A percentile compares a stretch with the other conserved stretches of the same genome.
Conservation (phyloP, 2,329 filamentous ascomycete species). For the Exophiala spinifera region DNA sequence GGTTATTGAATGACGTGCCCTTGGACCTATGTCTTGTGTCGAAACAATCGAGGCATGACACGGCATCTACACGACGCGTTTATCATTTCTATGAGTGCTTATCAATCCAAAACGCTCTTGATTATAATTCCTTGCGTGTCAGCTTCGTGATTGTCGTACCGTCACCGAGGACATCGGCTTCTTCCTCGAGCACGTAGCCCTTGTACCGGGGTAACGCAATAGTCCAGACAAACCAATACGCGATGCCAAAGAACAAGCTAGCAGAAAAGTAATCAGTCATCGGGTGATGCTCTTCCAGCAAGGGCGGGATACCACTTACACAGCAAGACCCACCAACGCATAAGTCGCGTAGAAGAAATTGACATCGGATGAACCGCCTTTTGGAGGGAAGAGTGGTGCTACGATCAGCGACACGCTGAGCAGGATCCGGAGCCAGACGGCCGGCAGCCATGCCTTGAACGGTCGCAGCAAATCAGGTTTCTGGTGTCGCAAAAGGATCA, state of each 20-base stretch:
- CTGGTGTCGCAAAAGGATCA: slow-evolving; percentile 59
- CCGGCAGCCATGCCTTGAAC: slow-evolving; percentile 63
- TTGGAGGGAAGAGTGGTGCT: slow-evolving; percentile 62
- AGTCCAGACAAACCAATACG: slow-evolving; percentile 70
- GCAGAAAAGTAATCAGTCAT: slow-evolving; percentile 22
- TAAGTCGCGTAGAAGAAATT: slow-evolving; percentile 53
- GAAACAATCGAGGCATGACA: slow-evolving; percentile 5
- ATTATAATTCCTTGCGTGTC: slow-evolving; percentile 33
- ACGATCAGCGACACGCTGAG: slow-evolving; percentile 56
- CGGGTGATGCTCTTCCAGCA: not conserved
- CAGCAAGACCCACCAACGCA: slow-evolving; percentile 48
- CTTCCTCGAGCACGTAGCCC: slow-evolving; percentile 62
- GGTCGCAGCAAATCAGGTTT: slow-evolving; percentile 61
- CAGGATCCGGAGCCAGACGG: slow-evolving; percentile 54
- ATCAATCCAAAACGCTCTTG: slow-evolving; percentile 21
- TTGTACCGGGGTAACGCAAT: slow-evolving; percentile 57
- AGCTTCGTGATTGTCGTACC: slow-evolving; percentile 65
- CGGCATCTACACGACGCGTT: not conserved
- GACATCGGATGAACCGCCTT: slow-evolving; percentile 45
- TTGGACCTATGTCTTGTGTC: not conserved
- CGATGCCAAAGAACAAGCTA: slow-evolving; percentile 56
- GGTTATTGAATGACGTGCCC: slow-evolving; percentile 17
- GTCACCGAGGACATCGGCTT: slow-evolving; percentile 58
- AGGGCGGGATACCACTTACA: slow-evolving; percentile 36
- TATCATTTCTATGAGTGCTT: slow-evolving; percentile 16